Base-by-base conservation (phyloP, 495 filamentous ascomycete species). In the Collariella sp. region DNA sequence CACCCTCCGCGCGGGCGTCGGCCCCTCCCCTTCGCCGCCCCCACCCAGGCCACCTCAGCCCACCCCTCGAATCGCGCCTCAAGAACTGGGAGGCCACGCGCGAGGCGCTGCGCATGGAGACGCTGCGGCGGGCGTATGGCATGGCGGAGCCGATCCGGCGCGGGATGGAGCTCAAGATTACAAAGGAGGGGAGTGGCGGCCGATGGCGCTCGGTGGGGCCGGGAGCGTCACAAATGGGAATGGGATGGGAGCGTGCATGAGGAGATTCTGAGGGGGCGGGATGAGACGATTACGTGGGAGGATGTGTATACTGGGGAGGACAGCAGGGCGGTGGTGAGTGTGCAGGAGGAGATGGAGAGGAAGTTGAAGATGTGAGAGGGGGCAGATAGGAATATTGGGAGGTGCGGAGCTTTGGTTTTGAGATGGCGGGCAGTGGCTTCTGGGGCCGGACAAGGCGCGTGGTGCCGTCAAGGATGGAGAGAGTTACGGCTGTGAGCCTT, bases 61-160 rank as follows among this genome's bases (percentile, higher is more conserved):
- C 91, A 98, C 80, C 91, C 91, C 87, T 98, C 57, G 93, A 98
- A 72, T 72, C 87, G 38, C 88, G 91, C 52, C 84, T 98, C 48
- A 76, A 83, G 69, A 72, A 80, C 43, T 98, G 91, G 91, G 76
- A 81, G 61, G 75, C 82, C 34, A 95, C 91, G 50, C 91, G 95
- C 69, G 85, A 95, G 62, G 65, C 71, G 5, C 66, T 96, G 67
- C 90, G 91, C 75, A 94, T 94, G 89, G 83, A 90, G 72, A 70
- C 77, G 31, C 79, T 96, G 66, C 81, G 89, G 42, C 87, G 89
- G 51, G 80, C 84, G 31, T 96, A 86, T 69, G 91, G 91, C 41
- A 88, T 96, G 53, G 88, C 85, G n/a, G 91, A 96, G 80, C 91
- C 91, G 10, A 81, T 96, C 57, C 81, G 88, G 15, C 82, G 91